phyloP scores from a whole-genome alignment of 202 grass and related monocot genomes.

The Panicum hallii region DNA sequence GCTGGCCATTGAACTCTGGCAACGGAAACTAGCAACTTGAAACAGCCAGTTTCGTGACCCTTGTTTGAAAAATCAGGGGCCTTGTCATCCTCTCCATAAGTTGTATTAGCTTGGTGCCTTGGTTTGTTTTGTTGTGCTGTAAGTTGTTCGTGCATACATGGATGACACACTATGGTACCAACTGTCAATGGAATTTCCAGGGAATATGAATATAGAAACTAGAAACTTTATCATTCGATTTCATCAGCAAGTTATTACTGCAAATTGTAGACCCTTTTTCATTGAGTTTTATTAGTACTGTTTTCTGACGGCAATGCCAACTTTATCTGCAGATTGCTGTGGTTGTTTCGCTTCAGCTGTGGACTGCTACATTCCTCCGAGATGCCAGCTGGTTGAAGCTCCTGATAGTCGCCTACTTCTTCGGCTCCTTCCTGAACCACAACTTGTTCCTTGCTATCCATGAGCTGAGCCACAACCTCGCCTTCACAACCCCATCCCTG shows the following conservation, averaged over 20 bases:
- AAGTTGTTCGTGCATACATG: neutral
- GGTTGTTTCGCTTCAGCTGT: constrained; percentile 80
- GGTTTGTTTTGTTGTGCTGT: constrained; percentile 4
- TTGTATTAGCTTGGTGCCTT: neutral
- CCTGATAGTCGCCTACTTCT: constrained; percentile 79
- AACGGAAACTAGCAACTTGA: neutral
- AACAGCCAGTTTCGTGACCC: neutral
- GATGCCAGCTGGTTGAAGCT: constrained; percentile 87
- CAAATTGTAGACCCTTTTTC: neutral
- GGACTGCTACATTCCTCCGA: constrained; percentile 64
- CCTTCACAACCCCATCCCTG: constrained; percentile 76
- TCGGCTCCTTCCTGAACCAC: constrained; percentile 96
- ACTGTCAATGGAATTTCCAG: neutral
- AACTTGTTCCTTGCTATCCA: constrained; percentile 98
- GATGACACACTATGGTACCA: neutral
- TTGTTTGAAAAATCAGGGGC: neutral
- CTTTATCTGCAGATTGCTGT: constrained; percentile 65
- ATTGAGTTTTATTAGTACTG: neutral
- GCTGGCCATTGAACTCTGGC: constrained; percentile 27
- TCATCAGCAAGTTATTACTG: neutral
- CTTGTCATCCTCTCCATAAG: neutral
- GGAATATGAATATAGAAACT: neutral
- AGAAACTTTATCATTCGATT: neutral
- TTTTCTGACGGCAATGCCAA: constrained; percentile 33
- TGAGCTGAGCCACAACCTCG: constrained; percentile 97